phyloP scores from a whole-genome alignment of 768 basidiomycete species.

The Calocybe indica region DNA sequence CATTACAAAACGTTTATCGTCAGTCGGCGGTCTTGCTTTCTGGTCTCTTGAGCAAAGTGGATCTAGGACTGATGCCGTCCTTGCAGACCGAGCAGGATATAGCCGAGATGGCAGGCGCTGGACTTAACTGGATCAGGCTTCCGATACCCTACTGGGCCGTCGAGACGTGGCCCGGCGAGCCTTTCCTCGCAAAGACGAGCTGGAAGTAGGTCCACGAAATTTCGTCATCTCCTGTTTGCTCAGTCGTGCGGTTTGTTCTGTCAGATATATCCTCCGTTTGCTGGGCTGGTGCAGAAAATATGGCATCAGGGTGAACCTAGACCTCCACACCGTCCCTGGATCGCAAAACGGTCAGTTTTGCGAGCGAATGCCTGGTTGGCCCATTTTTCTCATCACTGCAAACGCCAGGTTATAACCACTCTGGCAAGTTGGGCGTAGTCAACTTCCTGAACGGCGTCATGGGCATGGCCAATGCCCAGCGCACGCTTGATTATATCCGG shows the following conservation, averaged over 20 bases:
- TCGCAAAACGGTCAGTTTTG: slow-evolving; percentile 57
- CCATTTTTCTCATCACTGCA: not conserved
- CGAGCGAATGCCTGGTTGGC: not conserved
- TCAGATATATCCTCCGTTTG: slow-evolving; percentile 69
- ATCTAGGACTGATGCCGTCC: not conserved
- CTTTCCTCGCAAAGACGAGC: slow-evolving; percentile 65
- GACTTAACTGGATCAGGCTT: slow-evolving; percentile 80
- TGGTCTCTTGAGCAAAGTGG: too few relatives aligned
- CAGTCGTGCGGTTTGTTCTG: not conserved
- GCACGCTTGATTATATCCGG: slow-evolving; percentile 74
- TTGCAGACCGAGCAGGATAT: slow-evolving; percentile 84
- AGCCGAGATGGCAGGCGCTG: slow-evolving; percentile 84
- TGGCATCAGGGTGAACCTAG: slow-evolving; percentile 74
- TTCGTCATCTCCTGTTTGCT: not conserved
- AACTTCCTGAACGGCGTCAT: slow-evolving; percentile 73
- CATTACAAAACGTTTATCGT: slow-evolving; percentile 87
- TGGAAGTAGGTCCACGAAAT: slow-evolving; percentile 53
- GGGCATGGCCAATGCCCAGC: slow-evolving; percentile 85
- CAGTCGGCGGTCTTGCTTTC: slow-evolving; percentile 18
- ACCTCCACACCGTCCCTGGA: slow-evolving; percentile 75
- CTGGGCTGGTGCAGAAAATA: slow-evolving; percentile 82
- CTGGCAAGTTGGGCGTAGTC: slow-evolving; percentile 51
- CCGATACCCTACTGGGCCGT: slow-evolving; percentile 88
- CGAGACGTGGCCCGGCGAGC: slow-evolving; percentile 64
- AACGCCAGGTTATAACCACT: slow-evolving; percentile 48